Conservation (phyloP, 768 basidiomycete genomes). For the Phallus indusiatus region DNA sequence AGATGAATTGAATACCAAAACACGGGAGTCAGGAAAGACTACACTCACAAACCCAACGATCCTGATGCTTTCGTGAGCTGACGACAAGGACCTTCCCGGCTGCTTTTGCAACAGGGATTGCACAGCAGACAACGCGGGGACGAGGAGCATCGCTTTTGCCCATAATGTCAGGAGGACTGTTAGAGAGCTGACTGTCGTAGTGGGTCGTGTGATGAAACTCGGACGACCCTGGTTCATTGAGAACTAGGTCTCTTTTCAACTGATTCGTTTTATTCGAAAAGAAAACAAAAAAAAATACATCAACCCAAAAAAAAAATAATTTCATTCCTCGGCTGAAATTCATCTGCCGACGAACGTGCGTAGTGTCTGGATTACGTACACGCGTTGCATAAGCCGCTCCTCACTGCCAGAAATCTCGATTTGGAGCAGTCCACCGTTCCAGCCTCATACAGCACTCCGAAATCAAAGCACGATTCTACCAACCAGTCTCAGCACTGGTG, state of each 20-base stretch:
- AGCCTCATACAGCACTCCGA: not conserved
- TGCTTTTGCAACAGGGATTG: slow-evolving; percentile 70
- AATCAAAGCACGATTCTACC: not conserved
- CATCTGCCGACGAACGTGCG: slow-evolving; percentile 9
- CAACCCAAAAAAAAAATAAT: not conserved
- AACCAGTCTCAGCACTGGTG: not conserved
- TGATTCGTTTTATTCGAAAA: not conserved
- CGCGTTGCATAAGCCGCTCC: not conserved
- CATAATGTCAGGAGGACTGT: slow-evolving; percentile 21
- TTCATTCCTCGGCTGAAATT: not conserved
- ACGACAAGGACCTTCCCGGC: slow-evolving; percentile 74
- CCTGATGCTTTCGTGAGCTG: slow-evolving; percentile 73
- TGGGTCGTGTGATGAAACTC: not conserved
- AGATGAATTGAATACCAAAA: slow-evolving; percentile 11
- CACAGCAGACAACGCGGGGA: slow-evolving; percentile 85
- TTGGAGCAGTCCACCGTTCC: not conserved
- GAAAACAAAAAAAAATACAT: not conserved
- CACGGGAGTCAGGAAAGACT: not conserved
- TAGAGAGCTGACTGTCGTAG: not conserved
- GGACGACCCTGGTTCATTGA: not conserved
- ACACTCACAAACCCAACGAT: slow-evolving; percentile 83
- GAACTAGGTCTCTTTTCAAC: not conserved
- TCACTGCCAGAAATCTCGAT: not conserved
- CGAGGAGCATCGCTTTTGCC: slow-evolving; percentile 66
- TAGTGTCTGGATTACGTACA: not conserved